Evolutionary conservation across 2,329 filamentous ascomycete genomes (phyloP).

Genomic region (Calonectria hawksworthii): DNA sequence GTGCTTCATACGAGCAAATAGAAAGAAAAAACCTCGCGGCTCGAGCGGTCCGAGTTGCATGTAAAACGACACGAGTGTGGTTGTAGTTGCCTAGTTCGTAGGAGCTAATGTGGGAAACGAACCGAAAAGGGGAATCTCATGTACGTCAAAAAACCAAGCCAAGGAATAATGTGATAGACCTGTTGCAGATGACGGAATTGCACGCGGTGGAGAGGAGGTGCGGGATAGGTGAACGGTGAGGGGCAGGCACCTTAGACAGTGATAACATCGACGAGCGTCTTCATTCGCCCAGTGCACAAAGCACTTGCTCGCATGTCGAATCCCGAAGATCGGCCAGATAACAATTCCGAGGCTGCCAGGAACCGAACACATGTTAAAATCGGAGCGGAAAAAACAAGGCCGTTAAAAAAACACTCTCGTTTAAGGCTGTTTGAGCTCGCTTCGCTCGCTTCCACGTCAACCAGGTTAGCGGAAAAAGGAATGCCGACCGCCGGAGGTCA

Average conservation of each 20-base stretch:
- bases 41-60: not conserved
- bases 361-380: not conserved
- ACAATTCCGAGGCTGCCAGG: not conserved
- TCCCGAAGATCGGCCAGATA: not conserved
- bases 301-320: not conserved
- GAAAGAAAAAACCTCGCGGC: not conserved
- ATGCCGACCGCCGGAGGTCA: not conserved
- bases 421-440: not conserved
- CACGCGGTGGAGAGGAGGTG: constrained; percentile 5
- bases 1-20: not conserved
- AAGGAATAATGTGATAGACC: not conserved
- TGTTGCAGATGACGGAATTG: constrained; percentile 12
- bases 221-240: constrained; percentile 20
- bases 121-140: not conserved
- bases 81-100: constrained; percentile 2
- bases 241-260: not conserved
- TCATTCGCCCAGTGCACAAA: not conserved
- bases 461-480: not conserved
- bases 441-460: not conserved
- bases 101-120: not conserved
- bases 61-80: not conserved
- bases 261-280: not conserved
- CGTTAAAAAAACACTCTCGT: not conserved
- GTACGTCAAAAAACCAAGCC: not conserved
- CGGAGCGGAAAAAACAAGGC: not conserved